A percentile compares a stretch with the other conserved stretches of the same genome.
Evolutionary conservation across 75 land plant species (phyloP).

Genomic region (Pinus taeda): DNA sequence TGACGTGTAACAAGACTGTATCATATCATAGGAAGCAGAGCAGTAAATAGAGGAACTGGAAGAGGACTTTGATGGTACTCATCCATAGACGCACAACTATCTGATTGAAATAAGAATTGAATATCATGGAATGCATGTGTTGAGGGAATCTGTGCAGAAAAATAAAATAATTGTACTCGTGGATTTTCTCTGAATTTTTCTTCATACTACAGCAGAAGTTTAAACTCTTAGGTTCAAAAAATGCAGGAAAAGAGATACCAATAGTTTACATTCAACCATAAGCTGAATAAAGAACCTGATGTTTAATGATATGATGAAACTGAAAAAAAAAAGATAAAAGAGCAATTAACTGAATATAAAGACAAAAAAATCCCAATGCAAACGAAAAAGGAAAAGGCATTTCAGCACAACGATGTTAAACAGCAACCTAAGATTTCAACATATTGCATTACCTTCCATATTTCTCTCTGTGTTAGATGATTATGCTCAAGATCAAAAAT

Average conservation of each 20-base stretch:
- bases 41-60: too few species aligned
- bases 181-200: too few species aligned
- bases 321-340: neutral
- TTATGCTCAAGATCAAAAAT: constrained; percentile 90
- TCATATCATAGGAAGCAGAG: too few species aligned
- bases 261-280: neutral
- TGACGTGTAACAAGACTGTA: too few species aligned
- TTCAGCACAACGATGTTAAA: constrained; percentile 3
- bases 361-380: neutral
- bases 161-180: too few species aligned
- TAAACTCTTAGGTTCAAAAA: neutral
- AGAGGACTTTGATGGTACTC: too few species aligned
- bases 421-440: neutral
- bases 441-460: constrained; percentile 73
- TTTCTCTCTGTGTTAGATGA: constrained; percentile 83
- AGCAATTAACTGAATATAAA: neutral
- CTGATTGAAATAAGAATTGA: too few species aligned
- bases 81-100: too few species aligned
- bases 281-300: neutral
- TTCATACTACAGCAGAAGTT: too few species aligned
- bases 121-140: too few species aligned
- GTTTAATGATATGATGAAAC: neutral
- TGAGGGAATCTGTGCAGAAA: too few species aligned
- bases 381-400: neutral
- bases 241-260: neutral